Base-by-base conservation (phyloP, 73 alveolate genomes). In the Urostyla sp. region DNA sequence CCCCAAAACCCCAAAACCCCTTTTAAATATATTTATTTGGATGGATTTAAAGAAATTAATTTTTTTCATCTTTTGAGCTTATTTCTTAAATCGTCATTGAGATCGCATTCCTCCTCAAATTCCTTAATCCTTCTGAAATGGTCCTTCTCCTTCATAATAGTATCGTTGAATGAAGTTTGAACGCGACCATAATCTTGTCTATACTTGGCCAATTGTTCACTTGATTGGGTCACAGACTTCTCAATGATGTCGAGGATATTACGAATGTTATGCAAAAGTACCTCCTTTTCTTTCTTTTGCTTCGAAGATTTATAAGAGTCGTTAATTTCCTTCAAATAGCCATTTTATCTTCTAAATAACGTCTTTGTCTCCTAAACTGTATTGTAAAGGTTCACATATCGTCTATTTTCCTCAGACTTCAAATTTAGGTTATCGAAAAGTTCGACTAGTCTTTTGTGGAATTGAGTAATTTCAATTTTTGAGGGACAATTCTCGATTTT, bases 401-500 rank as follows among this genome's bases (percentile, higher is more conserved):
- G 52, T 36, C 90, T 78, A 48, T 86, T 76, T 45, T 86, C 94
- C 59, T 86, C 94, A 32, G 86, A 86, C 50, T 86, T 86, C 20
- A 59, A 46, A 57, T 86, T 86, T 18, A 86, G 50, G 54, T 66
- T 79, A 24, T 86, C 94, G 61, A 72, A 86, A 0, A 86, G 72
- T 52, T 86, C 94, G 27, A 76, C 80, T 53, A 86, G 57, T 55
- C 94, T 32, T 80, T 86, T 86, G 60, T 86, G 94, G 84, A 79
- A 86, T 54, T 86, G 80, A n/a, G 94, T 76, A 24, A 86, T 69
- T 50, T 86, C 94, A 27, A 75, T 67, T 50, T 86, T 77, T 0
- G 94, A 86, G n/a, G 94, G 94, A 52, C 94, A 86, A 53, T 86
- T 86, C 40, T 86, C 94, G 6, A 86, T 86, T 54, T 86, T 86